A percentile compares a stretch with the other conserved stretches of the same genome.
Conservation (phyloP, 192 early-diverging fungal genomes). For the Coemansia sp. region DNA sequence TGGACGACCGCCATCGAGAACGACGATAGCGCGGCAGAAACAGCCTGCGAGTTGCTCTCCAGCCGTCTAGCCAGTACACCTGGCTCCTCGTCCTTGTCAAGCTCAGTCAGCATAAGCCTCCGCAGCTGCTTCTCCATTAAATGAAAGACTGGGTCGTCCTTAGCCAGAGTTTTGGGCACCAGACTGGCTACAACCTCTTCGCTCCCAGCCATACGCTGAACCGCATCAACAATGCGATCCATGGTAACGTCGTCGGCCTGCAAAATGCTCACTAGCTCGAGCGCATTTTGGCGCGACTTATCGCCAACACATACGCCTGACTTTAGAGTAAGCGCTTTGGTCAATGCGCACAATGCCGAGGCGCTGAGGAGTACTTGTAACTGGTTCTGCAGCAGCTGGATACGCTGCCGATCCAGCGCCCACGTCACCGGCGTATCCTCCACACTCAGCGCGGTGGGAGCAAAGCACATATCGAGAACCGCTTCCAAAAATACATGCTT, state of each 20-base stretch:
- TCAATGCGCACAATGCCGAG: slow-evolving; percentile 23
- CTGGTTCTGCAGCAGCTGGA: slow-evolving; percentile 39
- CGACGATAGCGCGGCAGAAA: slow-evolving; percentile 15
- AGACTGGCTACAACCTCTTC: slow-evolving; percentile 8
- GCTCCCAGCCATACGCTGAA: slow-evolving; percentile 2
- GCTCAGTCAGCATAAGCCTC: slow-evolving; percentile 23
- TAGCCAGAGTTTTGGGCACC: slow-evolving; percentile 36
- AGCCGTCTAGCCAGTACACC: slow-evolving; percentile 15
- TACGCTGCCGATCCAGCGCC: slow-evolving; percentile 29
- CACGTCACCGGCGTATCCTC: slow-evolving; percentile 24
- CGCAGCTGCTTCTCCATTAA: slow-evolving; percentile 31
- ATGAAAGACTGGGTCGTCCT: slow-evolving; percentile 31
- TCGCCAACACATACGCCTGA: background rate
- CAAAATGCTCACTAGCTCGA: slow-evolving; percentile 11
- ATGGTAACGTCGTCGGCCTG: slow-evolving; percentile 33
- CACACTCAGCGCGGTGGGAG: slow-evolving; percentile 1
- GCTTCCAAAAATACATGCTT: slow-evolving; percentile 42
- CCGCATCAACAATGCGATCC: slow-evolving; percentile 16
- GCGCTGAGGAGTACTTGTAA: slow-evolving; percentile 34
- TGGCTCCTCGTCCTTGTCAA: slow-evolving; percentile 17
- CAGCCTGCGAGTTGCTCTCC: background rate
- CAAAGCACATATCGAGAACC: slow-evolving; percentile 42
- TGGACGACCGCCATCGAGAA: slow-evolving; percentile 21
- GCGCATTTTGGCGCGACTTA: slow-evolving; percentile 12
- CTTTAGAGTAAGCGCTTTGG: slow-evolving; percentile 1